Percentiles rank a stretch among this genome's conserved stretches.
phyloP scores from a whole-genome alignment of 495 filamentous ascomycete species.

The Penicillium fimorum region DNA sequence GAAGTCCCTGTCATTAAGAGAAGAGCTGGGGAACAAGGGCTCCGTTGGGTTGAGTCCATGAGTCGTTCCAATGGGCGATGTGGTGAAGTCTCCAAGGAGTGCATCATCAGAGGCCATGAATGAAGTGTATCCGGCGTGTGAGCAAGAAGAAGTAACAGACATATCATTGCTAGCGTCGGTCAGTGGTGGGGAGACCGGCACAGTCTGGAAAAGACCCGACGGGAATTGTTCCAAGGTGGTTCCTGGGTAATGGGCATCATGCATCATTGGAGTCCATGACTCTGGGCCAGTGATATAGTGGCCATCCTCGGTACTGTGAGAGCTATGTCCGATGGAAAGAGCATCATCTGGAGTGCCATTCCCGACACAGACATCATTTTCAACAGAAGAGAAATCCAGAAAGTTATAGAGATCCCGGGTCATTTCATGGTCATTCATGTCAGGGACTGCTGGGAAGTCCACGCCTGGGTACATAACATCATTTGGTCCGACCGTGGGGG shows the following conservation, averaged over 20 bases:
- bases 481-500: slow-evolving; percentile 42
- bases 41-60: slow-evolving; percentile 45
- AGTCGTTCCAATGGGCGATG: slow-evolving; percentile 33
- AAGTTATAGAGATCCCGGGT: slow-evolving; percentile 42
- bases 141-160: slow-evolving; percentile 46
- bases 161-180: slow-evolving; percentile 49
- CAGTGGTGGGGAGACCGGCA: slow-evolving; percentile 47
- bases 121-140: slow-evolving; percentile 42
- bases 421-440: slow-evolving; percentile 42
- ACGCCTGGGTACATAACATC: slow-evolving; percentile 48
- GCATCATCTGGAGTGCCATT: slow-evolving; percentile 45
- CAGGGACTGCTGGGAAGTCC: slow-evolving; percentile 43
- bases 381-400: slow-evolving; percentile 45
- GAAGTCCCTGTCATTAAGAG: slow-evolving; percentile 45
- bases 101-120: slow-evolving; percentile 42
- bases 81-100: slow-evolving; percentile 40
- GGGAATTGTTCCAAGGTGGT: slow-evolving; percentile 40
- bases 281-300: slow-evolving; percentile 39
- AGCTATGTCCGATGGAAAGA: slow-evolving; percentile 42
- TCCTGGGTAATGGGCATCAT: slow-evolving; percentile 41
- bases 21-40: slow-evolving; percentile 42
- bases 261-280: slow-evolving; percentile 43
- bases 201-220: slow-evolving; percentile 38
- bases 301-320: slow-evolving; percentile 40
- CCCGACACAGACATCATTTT: slow-evolving; percentile 43